phyloP scores from a whole-genome alignment of 495 filamentous ascomycete species.

The Cudoniella acicularis region DNA sequence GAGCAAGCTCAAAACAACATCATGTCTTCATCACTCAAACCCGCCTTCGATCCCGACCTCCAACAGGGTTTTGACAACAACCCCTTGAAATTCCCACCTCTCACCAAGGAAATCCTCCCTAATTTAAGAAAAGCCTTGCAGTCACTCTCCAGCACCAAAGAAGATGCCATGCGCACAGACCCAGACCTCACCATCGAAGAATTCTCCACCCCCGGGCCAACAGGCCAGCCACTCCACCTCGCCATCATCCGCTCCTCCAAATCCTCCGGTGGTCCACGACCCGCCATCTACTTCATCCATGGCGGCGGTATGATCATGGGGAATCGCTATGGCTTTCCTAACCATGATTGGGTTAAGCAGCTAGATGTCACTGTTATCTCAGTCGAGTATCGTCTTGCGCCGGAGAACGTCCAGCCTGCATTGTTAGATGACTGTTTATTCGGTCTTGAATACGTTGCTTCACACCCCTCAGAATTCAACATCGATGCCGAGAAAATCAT shows the following conservation, averaged over 20 bases:
- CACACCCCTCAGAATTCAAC: constrained; percentile 25
- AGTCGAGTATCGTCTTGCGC: constrained; percentile 54
- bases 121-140: not conserved
- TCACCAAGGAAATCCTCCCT: not conserved
- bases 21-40: not conserved
- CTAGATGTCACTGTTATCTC: constrained; percentile 28
- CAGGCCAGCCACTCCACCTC: not conserved
- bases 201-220: not conserved
- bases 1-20: not conserved
- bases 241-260: not conserved
- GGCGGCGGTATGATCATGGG: not conserved
- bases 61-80: not conserved
- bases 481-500: constrained; percentile 33
- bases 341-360: not conserved
- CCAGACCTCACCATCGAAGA: not conserved
- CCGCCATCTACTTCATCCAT: not conserved
- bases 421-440: constrained; percentile 41
- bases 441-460: constrained; percentile 16
- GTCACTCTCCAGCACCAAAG: not conserved
- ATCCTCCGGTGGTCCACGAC: not conserved
- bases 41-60: not conserved
- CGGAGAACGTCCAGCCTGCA: constrained; percentile 50
- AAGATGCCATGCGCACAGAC: not conserved
- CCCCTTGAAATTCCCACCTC: not conserved
- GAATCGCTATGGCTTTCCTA: not conserved